Percentiles rank a stretch among this genome's conserved stretches.
phyloP scores from a whole-genome alignment of 371 early-diverging fungal genomes.

The Nematocida sp. region DNA sequence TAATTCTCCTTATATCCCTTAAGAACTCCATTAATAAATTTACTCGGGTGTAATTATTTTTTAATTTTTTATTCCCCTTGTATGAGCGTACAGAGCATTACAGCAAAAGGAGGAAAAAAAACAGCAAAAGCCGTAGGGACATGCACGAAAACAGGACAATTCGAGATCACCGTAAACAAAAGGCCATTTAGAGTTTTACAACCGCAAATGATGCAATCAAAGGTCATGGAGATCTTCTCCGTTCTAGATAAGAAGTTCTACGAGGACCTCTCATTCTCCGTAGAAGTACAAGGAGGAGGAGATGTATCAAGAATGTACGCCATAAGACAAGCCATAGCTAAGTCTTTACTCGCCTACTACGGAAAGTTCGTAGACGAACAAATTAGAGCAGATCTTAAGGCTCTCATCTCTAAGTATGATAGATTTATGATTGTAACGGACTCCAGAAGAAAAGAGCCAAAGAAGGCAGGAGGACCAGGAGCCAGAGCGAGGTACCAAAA shows the following conservation, averaged over 20 bases:
- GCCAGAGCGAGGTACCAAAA: slow-evolving; percentile 85
- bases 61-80: slow-evolving; percentile 55
- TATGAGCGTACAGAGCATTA: slow-evolving; percentile 56
- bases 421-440: slow-evolving; percentile 95
- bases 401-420: slow-evolving; percentile 85
- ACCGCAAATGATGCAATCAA: slow-evolving; percentile 88
- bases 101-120: slow-evolving; percentile 72
- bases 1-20: too few species aligned
- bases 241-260: slow-evolving; percentile 89
- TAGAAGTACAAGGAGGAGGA: slow-evolving; percentile 87
- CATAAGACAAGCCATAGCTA: slow-evolving; percentile 97
- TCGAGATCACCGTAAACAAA: slow-evolving; percentile 86
- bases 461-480: slow-evolving; percentile 99
- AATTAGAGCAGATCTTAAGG: slow-evolving; percentile 95
- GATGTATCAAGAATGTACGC: slow-evolving; percentile 89
- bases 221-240: slow-evolving; percentile 94
- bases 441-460: slow-evolving; percentile 98
- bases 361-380: slow-evolving; percentile 98
- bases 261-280: slow-evolving; percentile 87
- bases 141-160: slow-evolving; percentile 90
- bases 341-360: slow-evolving; percentile 95
- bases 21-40: not conserved
- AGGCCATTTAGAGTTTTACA: slow-evolving; percentile 86
- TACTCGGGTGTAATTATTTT: not conserved
- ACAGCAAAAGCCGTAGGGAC: slow-evolving; percentile 96